These are phyloP conservation scores for Lactarius quietus DNA, from an alignment of 768 basidiomycete species.

Conservation along the genomic window DNA sequence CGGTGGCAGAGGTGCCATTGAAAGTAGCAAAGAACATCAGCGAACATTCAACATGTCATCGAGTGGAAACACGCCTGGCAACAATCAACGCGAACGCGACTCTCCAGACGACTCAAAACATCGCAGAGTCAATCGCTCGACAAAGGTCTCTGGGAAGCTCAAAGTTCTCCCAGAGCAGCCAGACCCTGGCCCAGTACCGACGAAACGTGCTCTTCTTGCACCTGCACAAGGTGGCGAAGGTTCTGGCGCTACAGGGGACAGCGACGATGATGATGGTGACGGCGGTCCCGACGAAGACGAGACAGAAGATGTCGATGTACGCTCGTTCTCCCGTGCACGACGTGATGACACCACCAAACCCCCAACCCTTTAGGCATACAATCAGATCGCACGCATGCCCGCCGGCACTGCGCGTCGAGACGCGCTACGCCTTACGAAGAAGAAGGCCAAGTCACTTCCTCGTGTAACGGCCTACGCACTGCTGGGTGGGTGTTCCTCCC, in stretches of 20 bases:
- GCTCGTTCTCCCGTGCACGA: constrained; percentile 24
- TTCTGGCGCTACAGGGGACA: constrained; percentile 32
- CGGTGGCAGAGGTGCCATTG: neutral
- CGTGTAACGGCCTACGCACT: constrained; percentile 94
- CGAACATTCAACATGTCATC: constrained; percentile 4
- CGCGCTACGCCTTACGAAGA: constrained; percentile 86
- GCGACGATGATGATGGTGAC: constrained; percentile 51
- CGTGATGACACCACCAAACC: neutral
- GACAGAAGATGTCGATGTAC: constrained; percentile 58
- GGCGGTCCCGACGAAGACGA: constrained; percentile 67
- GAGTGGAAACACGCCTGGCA: neutral
- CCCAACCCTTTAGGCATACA: constrained; percentile 62
- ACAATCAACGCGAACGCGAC: constrained; percentile 6
- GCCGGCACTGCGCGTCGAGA: constrained; percentile 92
- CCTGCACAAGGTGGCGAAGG: constrained; percentile 32
- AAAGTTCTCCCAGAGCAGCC: constrained; percentile 88
- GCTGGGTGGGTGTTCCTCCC: constrained; percentile 58
- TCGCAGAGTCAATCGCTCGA: constrained; percentile 73
- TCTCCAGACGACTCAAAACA: constrained; percentile 46
- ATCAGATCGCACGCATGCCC: constrained; percentile 90
- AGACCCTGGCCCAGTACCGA: constrained; percentile 39
- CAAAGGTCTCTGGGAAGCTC: constrained; percentile 80
- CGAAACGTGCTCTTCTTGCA: constrained; percentile 25
- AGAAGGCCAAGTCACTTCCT: constrained; percentile 87
- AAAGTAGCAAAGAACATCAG: neutral